Evolutionary conservation across 2,329 filamentous ascomycete genomes (phyloP).

Genomic region (Verruconis gallopava): DNA sequence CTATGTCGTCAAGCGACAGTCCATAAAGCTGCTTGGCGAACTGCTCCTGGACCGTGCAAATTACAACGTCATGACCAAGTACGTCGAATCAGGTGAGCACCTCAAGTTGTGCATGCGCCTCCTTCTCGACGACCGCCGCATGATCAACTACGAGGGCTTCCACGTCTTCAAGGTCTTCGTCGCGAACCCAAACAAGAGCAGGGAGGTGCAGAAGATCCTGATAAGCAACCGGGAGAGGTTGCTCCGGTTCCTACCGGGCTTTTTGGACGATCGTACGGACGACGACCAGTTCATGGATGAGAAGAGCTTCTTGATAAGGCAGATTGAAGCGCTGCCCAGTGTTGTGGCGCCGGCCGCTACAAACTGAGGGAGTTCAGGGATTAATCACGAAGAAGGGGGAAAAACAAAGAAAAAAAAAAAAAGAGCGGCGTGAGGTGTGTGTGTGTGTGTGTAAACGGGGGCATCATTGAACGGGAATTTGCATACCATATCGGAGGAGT

Average conservation of each 20-base stretch:
- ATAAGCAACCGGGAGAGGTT: slow-evolving; percentile 93
- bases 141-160: slow-evolving; percentile 99
- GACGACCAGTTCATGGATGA: slow-evolving; percentile 98
- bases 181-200: slow-evolving; percentile 95
- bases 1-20: slow-evolving; percentile 96
- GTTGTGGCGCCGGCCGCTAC: slow-evolving; percentile 8
- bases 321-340: slow-evolving; percentile 49
- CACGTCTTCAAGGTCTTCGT: slow-evolving; percentile 99
- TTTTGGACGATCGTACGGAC: slow-evolving; percentile 87
- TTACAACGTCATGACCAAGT: slow-evolving; percentile 95
- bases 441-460: no score
- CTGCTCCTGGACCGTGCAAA: slow-evolving; percentile 89
- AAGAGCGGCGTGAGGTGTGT: no score
- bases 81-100: slow-evolving; percentile 89
- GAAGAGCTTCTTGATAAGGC: slow-evolving; percentile 91
- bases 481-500: no score
- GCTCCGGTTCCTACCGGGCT: slow-evolving; percentile 76
- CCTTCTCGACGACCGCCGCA: slow-evolving; percentile 85
- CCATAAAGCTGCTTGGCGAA: slow-evolving; percentile 92
- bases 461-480: no score
- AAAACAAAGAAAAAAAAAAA: no score
- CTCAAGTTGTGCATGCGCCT: slow-evolving; percentile 98
- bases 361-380: no score
- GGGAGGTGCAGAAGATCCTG: slow-evolving; percentile 86
- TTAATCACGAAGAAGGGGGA: no score